Base-by-base conservation (phyloP, 257 asterid genomes). In the Jasminum sambac region DNA sequence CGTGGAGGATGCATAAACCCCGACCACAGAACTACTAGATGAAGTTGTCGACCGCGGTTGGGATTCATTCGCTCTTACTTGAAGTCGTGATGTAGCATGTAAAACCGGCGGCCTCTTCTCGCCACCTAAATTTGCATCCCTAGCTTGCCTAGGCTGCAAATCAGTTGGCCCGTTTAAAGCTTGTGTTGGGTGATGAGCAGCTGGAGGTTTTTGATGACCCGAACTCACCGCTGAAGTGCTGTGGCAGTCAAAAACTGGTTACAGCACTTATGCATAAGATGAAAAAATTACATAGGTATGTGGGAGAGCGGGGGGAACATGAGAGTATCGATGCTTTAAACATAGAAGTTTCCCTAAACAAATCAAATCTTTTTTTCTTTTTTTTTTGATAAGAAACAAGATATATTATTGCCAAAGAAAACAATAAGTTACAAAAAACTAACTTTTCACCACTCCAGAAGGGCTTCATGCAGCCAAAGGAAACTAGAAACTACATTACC, bases 1-100 rank as follows among this genome's bases (percentile, higher is more conserved):
- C 43, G 86, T 85, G 41, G 96, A 88, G 60, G 98, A 95, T n/a
- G 97, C 90, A 83, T 95, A 90, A 79, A 94, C 91, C 66, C 97
- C 98, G 26, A 84, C 83, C 3, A 88, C 90, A 26, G 91, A 83
- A 79, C 78, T 86, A 79, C 48, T 87, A 23, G 95, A 81, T 70
- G 92, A 84, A 81, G 83, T 77, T 46, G 87, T 67, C 60, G 88
- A 75, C 66, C 81, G 85, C 71, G 73, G 76, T 48, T 76, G 85
- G 61, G 80, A 39, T 64, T 76, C 90, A 73, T 68, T 87, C 40
- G 78, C 79, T 85, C 85, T 89, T 72, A 78, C 26, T 70, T 79
- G 92, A 44, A 72, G 55, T 68, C 79, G 85, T 30, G 85, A 68
- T 69, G 81, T 59, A 68, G 86, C 67, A 83, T 50, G 76, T 23